Base-by-base conservation (phyloP, 805 yeast genomes). In the Jamesozyma jinghongensis region DNA sequence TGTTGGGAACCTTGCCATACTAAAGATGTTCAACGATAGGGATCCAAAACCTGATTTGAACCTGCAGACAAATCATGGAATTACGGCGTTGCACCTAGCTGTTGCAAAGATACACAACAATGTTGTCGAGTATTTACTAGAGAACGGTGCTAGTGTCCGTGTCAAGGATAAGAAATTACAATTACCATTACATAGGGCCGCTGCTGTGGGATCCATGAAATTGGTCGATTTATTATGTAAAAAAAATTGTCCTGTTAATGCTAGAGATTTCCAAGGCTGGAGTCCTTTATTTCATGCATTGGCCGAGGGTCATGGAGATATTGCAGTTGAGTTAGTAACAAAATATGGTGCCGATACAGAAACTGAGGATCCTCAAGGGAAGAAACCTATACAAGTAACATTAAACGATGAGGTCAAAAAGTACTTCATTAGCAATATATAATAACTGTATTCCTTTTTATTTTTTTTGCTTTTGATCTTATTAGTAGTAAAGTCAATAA, bases 231-330 rank as follows among this genome's bases (percentile, higher is more conserved):
- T 75, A 22, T 63, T 88, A 29, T 69, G 75, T 4, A 63, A 67
- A 34, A 62, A 70, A 4, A 73, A 72, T 36, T 75, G 81, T 0
- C 82, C 84, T 7, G 57, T 87, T 18, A 83, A 86, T 51, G 69
- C 79, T 3, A 72, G 73, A 30, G 97, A 88, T 54, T 43, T 36
- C 22, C 70, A 71, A 40, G 92, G 94, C 0, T 85, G 92, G 87
- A 82, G 94, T 0, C 79, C 95, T 1, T 58, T 90, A 44, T 95
- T 85, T 58, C 94, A 85, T 61, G 95, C 97, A 0, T 63, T 82
- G 41, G 86, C 95, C 0, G 97, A 88, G 61, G 96, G 95, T 0
- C 80, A 79, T 51, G 87, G 81, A 1, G 95, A 84, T 43, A 75
- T 76, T 10, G 95, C 84, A 0, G 67, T 77, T 1, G 53, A 66